Base-by-base conservation (phyloP, 129 eudicot species). In the Helianthus tuberosus region DNA sequence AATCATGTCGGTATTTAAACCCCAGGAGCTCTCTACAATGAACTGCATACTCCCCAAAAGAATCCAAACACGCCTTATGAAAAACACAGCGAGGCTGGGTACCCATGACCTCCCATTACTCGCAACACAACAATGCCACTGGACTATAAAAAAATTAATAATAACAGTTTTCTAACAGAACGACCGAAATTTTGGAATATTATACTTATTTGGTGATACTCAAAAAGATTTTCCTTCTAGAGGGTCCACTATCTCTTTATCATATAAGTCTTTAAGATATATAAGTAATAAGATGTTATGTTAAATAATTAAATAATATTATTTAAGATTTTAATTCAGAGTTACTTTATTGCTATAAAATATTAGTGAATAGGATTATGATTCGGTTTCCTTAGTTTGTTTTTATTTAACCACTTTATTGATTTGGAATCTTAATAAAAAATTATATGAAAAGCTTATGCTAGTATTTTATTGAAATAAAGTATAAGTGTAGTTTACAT, bases 171-270 rank as follows among this genome's bases (percentile, higher is more conserved):
- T 20, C 23, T 20, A 20, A 20, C 23, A 20, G 23, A 20, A 20
- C 23, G 23, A 20, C 23, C 0, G 23, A 20, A 20, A 20, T 20
- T 20, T 20, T 59, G 8, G 39, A 25, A 59, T 29, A 29, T 60
- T 60, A 11, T 60, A 3, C 5, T 58, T 20, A 6, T 9, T 25
- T 58, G 32, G 20, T 29, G 17, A 60, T 32, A 29, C 66, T 27
- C 29, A 13, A 20, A 60, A 60, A 29, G 43, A 60, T 60, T 60
- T 29, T 60, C 17, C 66, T 60, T 60, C 44, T 32, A 60, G 66
- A 60, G 9, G 44, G 43, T 60, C 66, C 10, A 60, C 66, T 61
- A 43, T 59, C 15, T 61, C 41, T 59, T 59, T 59, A 59, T 59
- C 65, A 59, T 61, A 12, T 61, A 13, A 32, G 4, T 32, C 4